A percentile compares a stretch with the other conserved stretches of the same genome.
Conservation (phyloP, 2,329 filamentous ascomycete species). For the Aspergillus puulaauensis region DNA sequence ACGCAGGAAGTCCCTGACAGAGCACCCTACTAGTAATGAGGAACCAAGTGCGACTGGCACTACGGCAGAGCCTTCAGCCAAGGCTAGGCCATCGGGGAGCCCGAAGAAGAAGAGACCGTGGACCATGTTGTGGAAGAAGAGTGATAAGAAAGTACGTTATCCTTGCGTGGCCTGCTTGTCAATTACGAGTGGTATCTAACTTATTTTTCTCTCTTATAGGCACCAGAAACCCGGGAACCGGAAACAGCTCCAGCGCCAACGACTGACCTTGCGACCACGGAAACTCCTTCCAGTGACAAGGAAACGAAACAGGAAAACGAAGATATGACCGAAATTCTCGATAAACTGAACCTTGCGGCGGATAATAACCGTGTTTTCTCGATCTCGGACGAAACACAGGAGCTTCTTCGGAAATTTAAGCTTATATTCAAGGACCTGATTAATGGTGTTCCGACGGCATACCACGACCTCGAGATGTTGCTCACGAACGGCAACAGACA, state of each 20-base stretch:
- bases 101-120: slow-evolving; percentile 35
- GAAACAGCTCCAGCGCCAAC: background rate
- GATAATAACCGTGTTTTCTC: slow-evolving; percentile 84
- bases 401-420: slow-evolving; percentile 80
- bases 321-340: slow-evolving; percentile 77
- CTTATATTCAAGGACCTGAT: slow-evolving; percentile 88
- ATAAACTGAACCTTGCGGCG: slow-evolving; percentile 78
- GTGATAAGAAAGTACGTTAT: slow-evolving; percentile 32
- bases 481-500: slow-evolving; percentile 64
- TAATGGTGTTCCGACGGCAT: slow-evolving; percentile 90
- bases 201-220: background rate
- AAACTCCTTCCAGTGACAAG: slow-evolving; percentile 27
- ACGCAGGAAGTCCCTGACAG: slow-evolving; percentile 29
- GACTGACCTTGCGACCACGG: background rate
- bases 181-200: background rate
- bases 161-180: background rate
- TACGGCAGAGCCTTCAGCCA: slow-evolving; percentile 15
- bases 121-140: slow-evolving; percentile 42
- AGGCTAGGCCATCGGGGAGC: slow-evolving; percentile 13
- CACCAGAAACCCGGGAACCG: slow-evolving; percentile 9
- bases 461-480: slow-evolving; percentile 77
- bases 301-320: slow-evolving; percentile 60
- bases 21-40: background rate
- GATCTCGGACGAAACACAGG: slow-evolving; percentile 78
- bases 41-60: background rate